Conservation (phyloP, 495 filamentous ascomycete genomes). For the Annulohypoxylon moriforme region DNA sequence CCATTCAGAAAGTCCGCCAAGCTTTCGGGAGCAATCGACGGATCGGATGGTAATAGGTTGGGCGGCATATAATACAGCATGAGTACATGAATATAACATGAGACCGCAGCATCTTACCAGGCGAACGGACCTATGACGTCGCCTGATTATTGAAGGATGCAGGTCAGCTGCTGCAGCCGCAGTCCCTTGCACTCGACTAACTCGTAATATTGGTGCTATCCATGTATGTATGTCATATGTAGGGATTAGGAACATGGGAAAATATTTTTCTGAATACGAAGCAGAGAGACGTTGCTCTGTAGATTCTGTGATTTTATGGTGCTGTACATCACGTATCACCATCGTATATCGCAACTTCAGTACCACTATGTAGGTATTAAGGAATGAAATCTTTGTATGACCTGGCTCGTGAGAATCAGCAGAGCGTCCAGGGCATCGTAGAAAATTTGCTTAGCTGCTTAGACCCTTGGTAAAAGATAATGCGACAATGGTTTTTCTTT, state of each 20-base stretch:
- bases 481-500: background rate
- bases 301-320: background rate
- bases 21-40: background rate
- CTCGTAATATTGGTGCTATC: conserved; percentile 11
- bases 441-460: background rate
- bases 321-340: background rate
- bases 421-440: background rate
- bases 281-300: background rate
- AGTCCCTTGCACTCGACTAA: conserved; percentile 6
- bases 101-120: conserved; percentile 25
- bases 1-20: conserved; percentile 7
- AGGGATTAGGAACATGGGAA: background rate
- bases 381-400: background rate
- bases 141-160: conserved; percentile 14
- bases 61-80: conserved; percentile 6
- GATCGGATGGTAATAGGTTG: background rate
- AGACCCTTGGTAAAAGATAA: background rate
- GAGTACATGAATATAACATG: conserved; percentile 2
- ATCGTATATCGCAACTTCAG: background rate
- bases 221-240: background rate
- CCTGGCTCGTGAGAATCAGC: background rate
- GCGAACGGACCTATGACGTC: conserved; percentile 36
- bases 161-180: conserved; percentile 40
- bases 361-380: too few relatives aligned
- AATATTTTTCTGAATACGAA: conserved; percentile 1